Evolutionary conservation across 768 basidiomycete genomes (phyloP).

Genomic region (Rhodocollybia butyracea): DNA sequence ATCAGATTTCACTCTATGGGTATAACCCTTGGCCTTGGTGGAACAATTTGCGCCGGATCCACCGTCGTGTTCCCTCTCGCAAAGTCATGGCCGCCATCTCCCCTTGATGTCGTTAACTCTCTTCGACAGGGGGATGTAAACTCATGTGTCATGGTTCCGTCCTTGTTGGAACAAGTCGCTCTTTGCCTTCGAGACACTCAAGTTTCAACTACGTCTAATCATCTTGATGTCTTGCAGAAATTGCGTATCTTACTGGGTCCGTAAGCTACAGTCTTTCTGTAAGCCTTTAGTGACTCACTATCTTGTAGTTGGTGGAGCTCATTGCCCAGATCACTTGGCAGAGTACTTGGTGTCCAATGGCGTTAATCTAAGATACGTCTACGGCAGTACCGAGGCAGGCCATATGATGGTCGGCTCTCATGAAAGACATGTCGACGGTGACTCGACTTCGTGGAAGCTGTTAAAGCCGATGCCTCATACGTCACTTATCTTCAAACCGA

Average conservation of each 20-base stretch:
- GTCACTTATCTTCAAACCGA: slow-evolving; percentile 11
- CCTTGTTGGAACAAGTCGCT: slow-evolving; percentile 9
- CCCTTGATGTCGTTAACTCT: slow-evolving; percentile 11
- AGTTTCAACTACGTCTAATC: neutral
- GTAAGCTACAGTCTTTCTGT: neutral
- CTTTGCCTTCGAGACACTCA: neutral
- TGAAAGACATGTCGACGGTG: neutral
- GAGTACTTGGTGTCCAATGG: slow-evolving; percentile 2
- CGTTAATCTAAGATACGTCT: slow-evolving; percentile 10
- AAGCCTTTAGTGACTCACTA: neutral
- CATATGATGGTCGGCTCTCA: slow-evolving; percentile 13
- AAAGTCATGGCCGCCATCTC: slow-evolving; percentile 14
- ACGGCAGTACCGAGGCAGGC: slow-evolving; percentile 12
- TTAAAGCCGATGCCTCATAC: slow-evolving; percentile 11
- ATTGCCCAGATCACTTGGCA: slow-evolving; percentile 11
- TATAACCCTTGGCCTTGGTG: slow-evolving; percentile 9
- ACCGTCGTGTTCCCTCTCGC: slow-evolving; percentile 13
- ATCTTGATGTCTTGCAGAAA: neutral
- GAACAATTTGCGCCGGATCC: slow-evolving; percentile 10
- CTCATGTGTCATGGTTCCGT: slow-evolving; percentile 11
- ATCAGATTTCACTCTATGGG: slow-evolving; percentile 13
- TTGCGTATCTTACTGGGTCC: slow-evolving; percentile 9
- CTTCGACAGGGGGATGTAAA: slow-evolving; percentile 1
- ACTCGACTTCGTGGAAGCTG: slow-evolving; percentile 8
- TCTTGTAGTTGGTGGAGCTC: slow-evolving; percentile 11